These are phyloP conservation scores for Annona squamosa DNA, from an alignment of 164 flowering plant genomes.

Conservation along the genomic window DNA sequence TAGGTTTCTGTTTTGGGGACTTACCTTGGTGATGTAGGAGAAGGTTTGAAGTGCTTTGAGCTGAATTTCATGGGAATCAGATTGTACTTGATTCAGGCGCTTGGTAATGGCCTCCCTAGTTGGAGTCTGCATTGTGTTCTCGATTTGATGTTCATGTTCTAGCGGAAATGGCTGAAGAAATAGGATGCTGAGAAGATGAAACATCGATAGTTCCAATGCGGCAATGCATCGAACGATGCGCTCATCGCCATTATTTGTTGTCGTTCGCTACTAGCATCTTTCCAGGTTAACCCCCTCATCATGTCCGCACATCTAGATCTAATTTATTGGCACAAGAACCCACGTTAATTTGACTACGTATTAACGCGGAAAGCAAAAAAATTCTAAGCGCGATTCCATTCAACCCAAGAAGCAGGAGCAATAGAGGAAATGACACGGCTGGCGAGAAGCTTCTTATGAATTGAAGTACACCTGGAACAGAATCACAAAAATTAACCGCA, in stretches of 20 bases:
- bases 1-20: conserved; percentile 42
- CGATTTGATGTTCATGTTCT: background rate
- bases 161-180: background rate
- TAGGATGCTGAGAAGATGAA: background rate
- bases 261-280: too few species aligned
- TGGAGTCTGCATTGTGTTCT: conserved; percentile 4
- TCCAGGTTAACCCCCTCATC: too few species aligned
- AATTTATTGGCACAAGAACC: too few species aligned
- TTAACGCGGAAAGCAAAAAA: too few species aligned
- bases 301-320: too few species aligned
- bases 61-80: conserved; percentile 30
- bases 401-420: too few species aligned
- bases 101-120: background rate
- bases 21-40: conserved; percentile 45
- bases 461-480: too few species aligned
- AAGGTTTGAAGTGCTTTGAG: conserved; percentile 35
- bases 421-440: too few species aligned
- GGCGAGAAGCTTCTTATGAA: too few species aligned
- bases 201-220: conserved; percentile 2
- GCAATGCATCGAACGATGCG: conserved; percentile 5
- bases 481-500: too few species aligned
- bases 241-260: background rate
- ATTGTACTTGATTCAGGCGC: conserved; percentile 15
- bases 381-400: too few species aligned
- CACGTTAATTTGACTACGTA: too few species aligned